Base-by-base conservation (phyloP, 306 rosid species). In the Pterocarpus macrocarpus region DNA sequence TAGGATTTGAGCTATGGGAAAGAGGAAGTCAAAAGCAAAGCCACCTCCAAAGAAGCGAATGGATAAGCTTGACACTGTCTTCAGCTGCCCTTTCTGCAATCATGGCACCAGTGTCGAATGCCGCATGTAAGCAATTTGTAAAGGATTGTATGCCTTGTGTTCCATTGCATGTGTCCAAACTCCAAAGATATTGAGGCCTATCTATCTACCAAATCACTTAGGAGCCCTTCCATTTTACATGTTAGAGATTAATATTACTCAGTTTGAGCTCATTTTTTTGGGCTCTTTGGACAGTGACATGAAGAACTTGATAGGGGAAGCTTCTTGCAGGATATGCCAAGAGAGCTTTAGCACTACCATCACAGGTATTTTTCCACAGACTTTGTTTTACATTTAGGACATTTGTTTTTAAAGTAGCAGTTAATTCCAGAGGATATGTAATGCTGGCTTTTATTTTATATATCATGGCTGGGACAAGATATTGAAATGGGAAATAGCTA, bases 291-390 rank as follows among this genome's bases (percentile, higher is more conserved):
- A 38, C 89, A 94, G 94, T 82, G 98, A 94, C 81, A 89, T 94
- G 94, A 92, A 92, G 89, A 89, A 90, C 83, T 72, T 87, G 91
- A 90, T 91, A 76, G 97, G 98, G 52, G 98, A 92, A 82, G 98
- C 97, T 65, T 79, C 87, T 36, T 94, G 98, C 81, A 39, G 92
- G 82, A 92, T 94, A 65, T 94, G 98, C 88, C 93, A 89, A 80
- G 98, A 90, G 88, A 88, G 87, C 81, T 94, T 90, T 74, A 90
- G 98, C 86, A 94, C 92, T 15, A 81, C 91, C 63, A 67, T 94
- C 82, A 92, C 90, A 33, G 94, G 96, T 94, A 52, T 75, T 71
- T 71, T 77, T 50, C 49, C 16, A 13, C 64, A 35, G 78, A 52
- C 57, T 14, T 14, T 52, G 75, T 55, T 44, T 64, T 49, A 41